Evolutionary conservation across 2,329 filamentous ascomycete species (phyloP).

Genomic region (Colletotrichum salicis): DNA sequence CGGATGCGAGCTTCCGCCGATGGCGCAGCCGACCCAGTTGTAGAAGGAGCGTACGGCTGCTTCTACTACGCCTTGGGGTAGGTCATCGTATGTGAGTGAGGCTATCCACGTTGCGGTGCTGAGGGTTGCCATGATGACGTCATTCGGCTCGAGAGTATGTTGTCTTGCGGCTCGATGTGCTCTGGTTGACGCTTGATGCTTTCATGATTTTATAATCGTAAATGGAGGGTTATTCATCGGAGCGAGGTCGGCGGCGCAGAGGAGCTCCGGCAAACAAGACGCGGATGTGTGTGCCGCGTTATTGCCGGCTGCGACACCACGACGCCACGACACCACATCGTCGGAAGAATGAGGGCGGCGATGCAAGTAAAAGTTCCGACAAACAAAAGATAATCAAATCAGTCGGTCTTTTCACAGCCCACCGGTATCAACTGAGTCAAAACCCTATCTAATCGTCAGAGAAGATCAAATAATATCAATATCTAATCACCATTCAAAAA

Average conservation of each 20-base stretch:
- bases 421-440: too few species aligned
- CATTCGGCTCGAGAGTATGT: background rate
- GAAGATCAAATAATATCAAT: too few species aligned
- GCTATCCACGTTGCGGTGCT: background rate
- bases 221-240: background rate
- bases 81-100: background rate
- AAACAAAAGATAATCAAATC: too few species aligned
- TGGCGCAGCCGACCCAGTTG: background rate
- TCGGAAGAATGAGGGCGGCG: too few species aligned
- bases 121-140: background rate
- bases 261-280: background rate
- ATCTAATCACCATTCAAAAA: too few species aligned
- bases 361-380: too few species aligned
- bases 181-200: background rate
- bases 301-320: too few species aligned
- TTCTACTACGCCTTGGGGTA: background rate
- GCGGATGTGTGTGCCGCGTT: too few species aligned
- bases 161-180: background rate
- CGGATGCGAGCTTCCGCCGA: background rate
- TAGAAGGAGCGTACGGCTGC: background rate
- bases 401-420: too few species aligned
- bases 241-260: background rate
- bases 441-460: too few species aligned
- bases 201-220: too few species aligned
- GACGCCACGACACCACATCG: too few species aligned